Evolutionary conservation across 139 green algal genomes (phyloP).

Genomic region (Picocystis salinarum): DNA sequence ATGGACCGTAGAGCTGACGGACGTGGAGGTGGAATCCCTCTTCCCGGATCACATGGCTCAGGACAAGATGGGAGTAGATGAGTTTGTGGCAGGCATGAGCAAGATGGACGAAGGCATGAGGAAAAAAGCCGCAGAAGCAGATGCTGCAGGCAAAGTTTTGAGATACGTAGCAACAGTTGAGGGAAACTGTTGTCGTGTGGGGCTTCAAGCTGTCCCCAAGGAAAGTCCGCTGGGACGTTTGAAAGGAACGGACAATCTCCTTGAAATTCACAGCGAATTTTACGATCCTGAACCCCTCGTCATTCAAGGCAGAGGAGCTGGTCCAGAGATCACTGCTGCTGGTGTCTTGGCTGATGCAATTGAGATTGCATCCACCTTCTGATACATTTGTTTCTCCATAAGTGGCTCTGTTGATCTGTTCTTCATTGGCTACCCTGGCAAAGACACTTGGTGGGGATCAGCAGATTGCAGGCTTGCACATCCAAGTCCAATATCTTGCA

Average conservation of each 20-base stretch:
- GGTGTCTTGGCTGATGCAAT: slow-evolving; percentile 18
- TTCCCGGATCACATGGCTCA: slow-evolving; percentile 5
- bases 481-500: too few species aligned
- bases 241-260: background rate
- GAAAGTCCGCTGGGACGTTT: slow-evolving; percentile 12
- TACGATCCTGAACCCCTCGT: background rate
- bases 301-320: slow-evolving; percentile 14
- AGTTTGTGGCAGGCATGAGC: background rate
- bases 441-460: too few species aligned
- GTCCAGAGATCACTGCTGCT: slow-evolving; percentile 12
- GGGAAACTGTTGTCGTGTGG: slow-evolving; percentile 6
- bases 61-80: slow-evolving; percentile 3
- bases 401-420: too few species aligned
- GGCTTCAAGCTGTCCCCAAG: slow-evolving; percentile 6
- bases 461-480: too few species aligned
- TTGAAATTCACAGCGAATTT: background rate
- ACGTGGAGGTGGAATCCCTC: slow-evolving; percentile 15
- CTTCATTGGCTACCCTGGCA: too few species aligned
- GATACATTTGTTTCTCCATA: too few species aligned
- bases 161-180: slow-evolving; percentile 12
- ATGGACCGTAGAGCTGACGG: slow-evolving; percentile 9
- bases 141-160: slow-evolving; percentile 6
- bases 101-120: slow-evolving; percentile 8
- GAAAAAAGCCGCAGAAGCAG: background rate
- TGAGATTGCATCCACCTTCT: too few species aligned